phyloP scores from a whole-genome alignment of 768 basidiomycete species.

The Dictyophora rubrovolvata region DNA sequence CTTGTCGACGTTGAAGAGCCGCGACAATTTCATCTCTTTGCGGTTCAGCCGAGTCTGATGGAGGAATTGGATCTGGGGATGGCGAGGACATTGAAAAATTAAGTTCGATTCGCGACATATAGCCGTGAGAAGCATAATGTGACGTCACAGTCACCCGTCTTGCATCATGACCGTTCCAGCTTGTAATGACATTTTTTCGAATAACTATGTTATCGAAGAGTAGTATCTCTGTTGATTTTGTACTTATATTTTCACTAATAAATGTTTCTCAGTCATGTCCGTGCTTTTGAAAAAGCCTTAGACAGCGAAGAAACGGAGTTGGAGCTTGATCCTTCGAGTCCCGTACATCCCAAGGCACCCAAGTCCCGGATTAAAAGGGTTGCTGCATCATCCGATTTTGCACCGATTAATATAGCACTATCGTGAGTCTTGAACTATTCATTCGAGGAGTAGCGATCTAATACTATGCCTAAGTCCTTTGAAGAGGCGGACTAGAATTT shows the following conservation, averaged over 20 bases:
- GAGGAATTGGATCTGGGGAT: not conserved
- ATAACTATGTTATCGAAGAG: slow-evolving; percentile 65
- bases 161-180: not conserved
- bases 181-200: slow-evolving; percentile 25
- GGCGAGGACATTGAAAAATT: not conserved
- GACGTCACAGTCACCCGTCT: slow-evolving; percentile 1
- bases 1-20: slow-evolving; percentile 3
- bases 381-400: slow-evolving; percentile 77
- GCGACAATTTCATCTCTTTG: slow-evolving; percentile 1
- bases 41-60: not conserved
- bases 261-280: slow-evolving; percentile 42
- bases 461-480: slow-evolving; percentile 19
- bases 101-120: not conserved
- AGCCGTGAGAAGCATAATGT: not conserved
- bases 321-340: slow-evolving; percentile 23
- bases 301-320: slow-evolving; percentile 44
- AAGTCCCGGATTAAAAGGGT: slow-evolving; percentile 62
- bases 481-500: slow-evolving; percentile 20
- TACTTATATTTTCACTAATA: not conserved
- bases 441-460: not conserved
- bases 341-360: slow-evolving; percentile 18
- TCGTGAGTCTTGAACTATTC: slow-evolving; percentile 7
- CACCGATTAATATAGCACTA: slow-evolving; percentile 80
- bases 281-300: slow-evolving; percentile 70
- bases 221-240: slow-evolving; percentile 19